Base-by-base conservation (phyloP, 306 rosid genomes). In the Prunus mongolica region DNA sequence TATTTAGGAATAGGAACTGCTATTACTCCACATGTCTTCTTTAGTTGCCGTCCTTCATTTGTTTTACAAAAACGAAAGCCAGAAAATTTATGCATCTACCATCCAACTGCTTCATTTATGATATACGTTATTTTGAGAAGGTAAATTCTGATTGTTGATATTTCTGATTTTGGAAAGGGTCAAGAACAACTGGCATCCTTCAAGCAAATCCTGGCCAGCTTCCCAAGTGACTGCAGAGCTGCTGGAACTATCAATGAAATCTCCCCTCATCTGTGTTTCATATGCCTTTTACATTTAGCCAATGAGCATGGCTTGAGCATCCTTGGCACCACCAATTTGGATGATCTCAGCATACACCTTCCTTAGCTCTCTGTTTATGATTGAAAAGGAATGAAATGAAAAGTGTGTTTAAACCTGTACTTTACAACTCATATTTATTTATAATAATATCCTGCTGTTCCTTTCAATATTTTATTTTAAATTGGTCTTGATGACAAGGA, bases 191-290 rank as follows among this genome's bases (percentile, higher is more conserved):
- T 51, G 49, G 62, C 79, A 64, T 95, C 96, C 57, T 95, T 92
- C 96, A 80, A 61, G 87, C 79, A 82, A 79, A 80, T 90, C 24
- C 74, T 95, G 86, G 92, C 88, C 80, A 83, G 67, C 72, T 89
- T 95, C 80, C 97, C 97, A 32, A 67, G 78, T 3, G 93, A 92
- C 50, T 87, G 93, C 89, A 83, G 79, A 46, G 99, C 97, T 24
- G 97, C 93, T 41, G 82, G 82, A 78, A 87, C 85, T 25, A 77
- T 84, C 46, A 72, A 82, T 30, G 97, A 95, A 75, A 89, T 90
- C 77, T 95, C 97, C 62, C 97, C 99, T 55, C 97, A 95, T 82
- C 52, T 92, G 88, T 90, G 99, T 89, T 92, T 95, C 88, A 95
- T 95, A 76, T 95, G 97, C 89, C 80, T 92, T 24, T 77, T 95